Conservation (phyloP, 1,284 basidiomycete genomes). For the Psilocybe mexicana region DNA sequence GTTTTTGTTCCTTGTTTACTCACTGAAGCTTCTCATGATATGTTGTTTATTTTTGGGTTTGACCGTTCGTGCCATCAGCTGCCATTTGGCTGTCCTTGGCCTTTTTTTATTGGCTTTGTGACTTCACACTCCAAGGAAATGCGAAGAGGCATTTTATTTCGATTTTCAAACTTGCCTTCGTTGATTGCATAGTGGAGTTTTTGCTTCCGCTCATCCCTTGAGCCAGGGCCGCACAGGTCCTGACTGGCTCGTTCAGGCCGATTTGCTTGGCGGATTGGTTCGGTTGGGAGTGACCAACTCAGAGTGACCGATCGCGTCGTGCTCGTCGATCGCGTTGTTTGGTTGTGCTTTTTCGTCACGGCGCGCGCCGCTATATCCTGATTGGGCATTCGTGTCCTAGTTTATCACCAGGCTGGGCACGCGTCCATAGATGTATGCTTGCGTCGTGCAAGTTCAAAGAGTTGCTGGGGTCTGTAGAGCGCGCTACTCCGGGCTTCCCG, state of each 20-base stretch:
- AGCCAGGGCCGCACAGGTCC: neutral
- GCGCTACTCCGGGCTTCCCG: neutral
- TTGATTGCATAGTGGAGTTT: neutral
- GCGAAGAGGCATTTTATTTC: no score
- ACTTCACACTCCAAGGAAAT: no score
- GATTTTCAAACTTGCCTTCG: no score
- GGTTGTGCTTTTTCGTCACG: slow-evolving; percentile 6
- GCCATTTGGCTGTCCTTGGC: neutral
- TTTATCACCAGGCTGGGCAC: neutral
- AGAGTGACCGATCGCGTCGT: neutral
- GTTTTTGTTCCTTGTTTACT: neutral
- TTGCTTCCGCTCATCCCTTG: neutral
- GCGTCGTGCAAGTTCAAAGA: neutral
- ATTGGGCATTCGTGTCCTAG: slow-evolving; percentile 10
- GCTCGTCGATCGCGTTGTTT: slow-evolving; percentile 10
- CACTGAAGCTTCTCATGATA: neutral
- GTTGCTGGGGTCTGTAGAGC: neutral
- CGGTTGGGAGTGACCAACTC: slow-evolving; percentile 6
- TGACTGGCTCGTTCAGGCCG: neutral
- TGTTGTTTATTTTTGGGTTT: slow-evolving; percentile 1
- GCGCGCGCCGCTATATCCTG: slow-evolving; percentile 7
- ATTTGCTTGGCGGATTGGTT: slow-evolving; percentile 1
- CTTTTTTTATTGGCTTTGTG: neutral
- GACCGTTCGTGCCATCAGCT: neutral
- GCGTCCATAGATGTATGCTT: neutral